Conservation (phyloP, 2,329 filamentous ascomycete genomes). For the Cladosporium sp. region DNA sequence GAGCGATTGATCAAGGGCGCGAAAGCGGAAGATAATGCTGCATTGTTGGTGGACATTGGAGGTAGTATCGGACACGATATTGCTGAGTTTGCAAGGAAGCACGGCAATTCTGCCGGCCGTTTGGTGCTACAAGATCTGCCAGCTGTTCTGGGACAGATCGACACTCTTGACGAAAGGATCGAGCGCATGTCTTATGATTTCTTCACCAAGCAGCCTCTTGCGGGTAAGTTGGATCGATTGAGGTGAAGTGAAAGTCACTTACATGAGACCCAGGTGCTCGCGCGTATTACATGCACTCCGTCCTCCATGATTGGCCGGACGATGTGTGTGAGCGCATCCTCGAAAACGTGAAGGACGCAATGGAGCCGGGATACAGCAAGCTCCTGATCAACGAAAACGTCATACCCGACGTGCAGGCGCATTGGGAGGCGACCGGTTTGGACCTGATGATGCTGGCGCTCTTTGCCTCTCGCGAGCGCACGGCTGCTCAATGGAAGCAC, state of each 20-base stretch:
- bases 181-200: constrained; percentile 7
- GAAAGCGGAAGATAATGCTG: neutral
- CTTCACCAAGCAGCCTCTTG: constrained; percentile 4
- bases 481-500: constrained; percentile 33
- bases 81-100: constrained; percentile 14
- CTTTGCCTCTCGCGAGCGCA: constrained; percentile 34
- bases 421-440: constrained; percentile 18
- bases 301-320: constrained; percentile 25
- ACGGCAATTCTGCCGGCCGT: constrained; percentile 14
- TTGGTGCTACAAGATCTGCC: constrained; percentile 25
- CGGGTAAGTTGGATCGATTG: neutral
- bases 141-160: constrained; percentile 4
- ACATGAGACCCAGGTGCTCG: constrained; percentile 10
- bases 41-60: constrained; percentile 13
- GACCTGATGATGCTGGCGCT: constrained; percentile 40
- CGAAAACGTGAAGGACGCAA: constrained; percentile 17
- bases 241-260: neutral
- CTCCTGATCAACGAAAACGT: constrained; percentile 23
- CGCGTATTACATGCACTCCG: constrained; percentile 20
- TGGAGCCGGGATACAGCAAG: constrained; percentile 21
- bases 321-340: constrained; percentile 15
- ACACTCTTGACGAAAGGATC: constrained; percentile 2
- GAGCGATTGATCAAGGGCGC: constrained; percentile 10
- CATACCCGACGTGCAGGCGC: constrained; percentile 16
- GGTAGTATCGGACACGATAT: constrained; percentile 14